Percentiles rank a stretch among this genome's conserved stretches.
phyloP scores from a whole-genome alignment of 2,329 filamentous ascomycete genomes.

The Knoxdaviesia capensis region DNA sequence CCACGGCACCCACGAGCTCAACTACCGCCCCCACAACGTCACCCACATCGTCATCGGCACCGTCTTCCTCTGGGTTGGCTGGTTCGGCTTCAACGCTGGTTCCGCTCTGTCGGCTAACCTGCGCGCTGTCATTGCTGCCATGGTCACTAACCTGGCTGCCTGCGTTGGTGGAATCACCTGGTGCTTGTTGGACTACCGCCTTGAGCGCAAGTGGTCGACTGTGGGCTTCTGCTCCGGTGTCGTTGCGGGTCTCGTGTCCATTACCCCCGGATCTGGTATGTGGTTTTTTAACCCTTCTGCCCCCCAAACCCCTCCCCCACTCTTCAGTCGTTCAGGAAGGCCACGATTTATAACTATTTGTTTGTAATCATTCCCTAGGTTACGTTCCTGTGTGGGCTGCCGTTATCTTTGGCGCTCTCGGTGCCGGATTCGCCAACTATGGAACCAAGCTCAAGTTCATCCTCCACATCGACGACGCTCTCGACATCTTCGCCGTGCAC shows the following conservation, averaged over 20 bases:
- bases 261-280: constrained; percentile 65
- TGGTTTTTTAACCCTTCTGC: neutral
- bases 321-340: no score
- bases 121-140: constrained; percentile 67
- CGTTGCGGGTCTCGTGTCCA: constrained; percentile 69
- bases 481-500: constrained; percentile 79
- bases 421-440: constrained; percentile 66
- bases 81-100: constrained; percentile 89
- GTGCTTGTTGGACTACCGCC: constrained; percentile 73
- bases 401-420: constrained; percentile 57
- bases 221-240: constrained; percentile 87
- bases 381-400: constrained; percentile 74
- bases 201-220: constrained; percentile 82
- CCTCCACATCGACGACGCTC: constrained; percentile 59
- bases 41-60: constrained; percentile 84
- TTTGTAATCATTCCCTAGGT: constrained; percentile 14
- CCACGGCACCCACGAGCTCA: constrained; percentile 71
- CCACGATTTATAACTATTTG: neutral
- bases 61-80: constrained; percentile 86
- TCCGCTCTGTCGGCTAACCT: constrained; percentile 65
- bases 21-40: constrained; percentile 84
- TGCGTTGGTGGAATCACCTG: constrained; percentile 73
- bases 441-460: constrained; percentile 82
- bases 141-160: constrained; percentile 72
- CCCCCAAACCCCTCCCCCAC: neutral